phyloP scores from a whole-genome alignment of 768 basidiomycete species.

The Lentinula guzmanii region DNA sequence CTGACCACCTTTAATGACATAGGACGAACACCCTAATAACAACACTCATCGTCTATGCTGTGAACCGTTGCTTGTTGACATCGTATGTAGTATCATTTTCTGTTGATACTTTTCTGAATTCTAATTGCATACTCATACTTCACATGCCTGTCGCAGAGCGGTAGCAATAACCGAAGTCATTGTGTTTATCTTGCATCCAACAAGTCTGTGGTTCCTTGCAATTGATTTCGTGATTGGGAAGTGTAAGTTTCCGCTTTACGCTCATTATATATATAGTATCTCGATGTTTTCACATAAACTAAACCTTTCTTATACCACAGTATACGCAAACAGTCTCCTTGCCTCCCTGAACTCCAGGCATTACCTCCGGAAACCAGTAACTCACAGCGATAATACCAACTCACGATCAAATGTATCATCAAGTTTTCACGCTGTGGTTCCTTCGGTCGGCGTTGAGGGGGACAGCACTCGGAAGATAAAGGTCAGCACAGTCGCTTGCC shows the following conservation, averaged over 20 bases:
- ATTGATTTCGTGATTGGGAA: slow-evolving; percentile 42
- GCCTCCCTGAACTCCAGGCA: slow-evolving; percentile 35
- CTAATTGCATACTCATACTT: background rate
- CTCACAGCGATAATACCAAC: slow-evolving; percentile 7
- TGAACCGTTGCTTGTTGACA: slow-evolving; percentile 44
- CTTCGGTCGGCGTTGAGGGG: background rate
- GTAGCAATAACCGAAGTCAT: slow-evolving; percentile 34
- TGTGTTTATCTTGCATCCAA: slow-evolving; percentile 9
- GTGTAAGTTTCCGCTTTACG: slow-evolving; percentile 19
- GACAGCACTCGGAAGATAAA: too few relatives aligned
- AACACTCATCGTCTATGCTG: slow-evolving; percentile 39
- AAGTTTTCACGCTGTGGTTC: background rate
- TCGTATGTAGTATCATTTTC: slow-evolving; percentile 25
- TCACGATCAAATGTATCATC: background rate
- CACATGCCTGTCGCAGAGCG: slow-evolving; percentile 13
- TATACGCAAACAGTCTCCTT: slow-evolving; percentile 43
- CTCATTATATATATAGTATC: too few relatives aligned
- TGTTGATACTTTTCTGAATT: background rate
- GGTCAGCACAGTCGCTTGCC: too few relatives aligned
- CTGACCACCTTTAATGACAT: background rate
- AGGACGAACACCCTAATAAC: slow-evolving; percentile 39
- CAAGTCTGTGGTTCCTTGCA: slow-evolving; percentile 20
- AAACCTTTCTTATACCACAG: slow-evolving; percentile 13
- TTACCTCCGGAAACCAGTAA: slow-evolving; percentile 15
- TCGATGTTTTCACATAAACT: background rate